phyloP scores from a whole-genome alignment of 2,329 filamentous ascomycete species.

The Sporothrix protearum region DNA sequence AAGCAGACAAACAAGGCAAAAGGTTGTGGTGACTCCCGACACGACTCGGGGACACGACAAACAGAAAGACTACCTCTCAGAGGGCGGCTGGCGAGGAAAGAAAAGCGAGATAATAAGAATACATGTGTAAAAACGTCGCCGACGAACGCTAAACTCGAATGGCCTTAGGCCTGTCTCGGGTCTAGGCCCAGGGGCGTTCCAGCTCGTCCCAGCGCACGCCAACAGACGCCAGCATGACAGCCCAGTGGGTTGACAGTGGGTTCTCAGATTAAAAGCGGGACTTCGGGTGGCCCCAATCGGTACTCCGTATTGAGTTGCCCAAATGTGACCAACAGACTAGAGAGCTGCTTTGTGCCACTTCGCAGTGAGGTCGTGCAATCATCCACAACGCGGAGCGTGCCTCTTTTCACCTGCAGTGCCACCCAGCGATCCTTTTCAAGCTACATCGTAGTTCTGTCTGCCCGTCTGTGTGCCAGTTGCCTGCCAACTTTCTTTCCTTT shows the following conservation, averaged over 20 bases:
- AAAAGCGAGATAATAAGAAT: background rate
- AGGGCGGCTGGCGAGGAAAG: background rate
- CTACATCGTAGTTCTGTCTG: background rate
- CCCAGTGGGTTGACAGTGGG: background rate
- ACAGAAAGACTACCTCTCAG: background rate
- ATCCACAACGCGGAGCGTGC: background rate
- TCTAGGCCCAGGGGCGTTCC: background rate
- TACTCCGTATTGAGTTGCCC: background rate
- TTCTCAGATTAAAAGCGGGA: background rate
- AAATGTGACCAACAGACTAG: background rate
- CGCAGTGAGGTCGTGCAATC: background rate
- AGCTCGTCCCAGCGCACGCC: background rate
- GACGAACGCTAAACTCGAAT: background rate
- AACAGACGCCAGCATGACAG: background rate
- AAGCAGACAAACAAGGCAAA: background rate
- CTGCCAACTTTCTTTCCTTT: background rate
- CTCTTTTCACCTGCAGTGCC: background rate
- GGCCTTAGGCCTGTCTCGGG: background rate
- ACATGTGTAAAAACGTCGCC: background rate
- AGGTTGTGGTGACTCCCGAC: background rate
- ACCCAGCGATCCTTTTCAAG: slow-evolving; percentile 8
- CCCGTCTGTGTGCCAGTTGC: background rate
- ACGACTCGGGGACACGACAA: background rate
- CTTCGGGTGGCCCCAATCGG: background rate
- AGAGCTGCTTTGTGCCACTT: background rate